phyloP scores from a whole-genome alignment of 1,284 basidiomycete species.

The Heterobasidion occidentale region DNA sequence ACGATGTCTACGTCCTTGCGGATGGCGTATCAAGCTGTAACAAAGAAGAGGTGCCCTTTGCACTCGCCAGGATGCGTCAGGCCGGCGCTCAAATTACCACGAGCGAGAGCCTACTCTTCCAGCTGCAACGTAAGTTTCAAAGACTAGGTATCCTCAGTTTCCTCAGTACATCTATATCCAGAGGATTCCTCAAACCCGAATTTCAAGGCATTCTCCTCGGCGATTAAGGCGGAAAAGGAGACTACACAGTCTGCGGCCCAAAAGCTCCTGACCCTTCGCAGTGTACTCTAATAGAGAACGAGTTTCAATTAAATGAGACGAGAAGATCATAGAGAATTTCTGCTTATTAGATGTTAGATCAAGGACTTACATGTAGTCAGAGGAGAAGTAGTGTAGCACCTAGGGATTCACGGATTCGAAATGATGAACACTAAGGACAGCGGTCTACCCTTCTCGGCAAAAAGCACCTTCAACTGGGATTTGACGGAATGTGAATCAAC shows the following conservation, averaged over 20 bases:
- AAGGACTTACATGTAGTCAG: no score
- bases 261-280: slow-evolving; percentile 6
- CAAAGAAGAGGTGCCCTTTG: slow-evolving; percentile 56
- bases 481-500: no score
- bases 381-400: no score
- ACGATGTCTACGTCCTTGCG: slow-evolving; percentile 65
- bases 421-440: no score
- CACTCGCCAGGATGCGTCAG: slow-evolving; percentile 60
- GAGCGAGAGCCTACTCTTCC: slow-evolving; percentile 77
- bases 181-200: slow-evolving; percentile 57
- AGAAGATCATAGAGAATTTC: no score
- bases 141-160: background rate
- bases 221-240: slow-evolving; percentile 75
- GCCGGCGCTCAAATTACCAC: slow-evolving; percentile 75
- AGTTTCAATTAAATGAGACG: background rate
- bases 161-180: slow-evolving; percentile 17
- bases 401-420: no score
- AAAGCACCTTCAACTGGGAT: no score
- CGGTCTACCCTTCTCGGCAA: no score
- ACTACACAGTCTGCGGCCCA: slow-evolving; percentile 40
- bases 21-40: slow-evolving; percentile 86
- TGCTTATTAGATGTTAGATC: no score
- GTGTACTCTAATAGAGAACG: background rate
- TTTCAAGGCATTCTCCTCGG: slow-evolving; percentile 68
- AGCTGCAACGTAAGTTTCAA: slow-evolving; percentile 49